Evolutionary conservation across 2,329 filamentous ascomycete genomes (phyloP).

Genomic region (Metarhizium brunneum): DNA sequence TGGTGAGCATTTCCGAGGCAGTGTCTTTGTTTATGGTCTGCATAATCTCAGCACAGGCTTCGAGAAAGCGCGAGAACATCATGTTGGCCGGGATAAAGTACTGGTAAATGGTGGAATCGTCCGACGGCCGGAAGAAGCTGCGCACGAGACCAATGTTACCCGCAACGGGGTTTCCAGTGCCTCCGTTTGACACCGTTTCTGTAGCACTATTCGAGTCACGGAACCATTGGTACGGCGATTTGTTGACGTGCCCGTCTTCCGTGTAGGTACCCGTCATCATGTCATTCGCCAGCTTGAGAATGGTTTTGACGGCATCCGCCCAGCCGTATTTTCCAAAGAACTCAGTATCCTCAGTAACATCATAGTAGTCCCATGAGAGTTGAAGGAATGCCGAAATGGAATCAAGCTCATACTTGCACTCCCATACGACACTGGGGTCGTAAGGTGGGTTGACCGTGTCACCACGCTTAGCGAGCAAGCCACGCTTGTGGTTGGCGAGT

Average conservation of each 20-base stretch:
- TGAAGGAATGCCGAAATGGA: constrained; percentile 81
- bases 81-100: constrained; percentile 87
- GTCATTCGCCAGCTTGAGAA: constrained; percentile 59
- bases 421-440: constrained; percentile 66
- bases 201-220: constrained; percentile 64
- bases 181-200: constrained; percentile 70
- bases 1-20: constrained; percentile 44
- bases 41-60: constrained; percentile 37
- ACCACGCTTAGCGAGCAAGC: constrained; percentile 16
- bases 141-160: constrained; percentile 73
- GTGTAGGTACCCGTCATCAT: constrained; percentile 71
- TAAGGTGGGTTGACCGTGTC: constrained; percentile 56
- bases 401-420: constrained; percentile 95
- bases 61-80: constrained; percentile 63
- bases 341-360: constrained; percentile 58
- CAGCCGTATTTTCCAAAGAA: constrained; percentile 69
- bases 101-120: constrained; percentile 78
- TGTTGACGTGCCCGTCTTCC: constrained; percentile 43
- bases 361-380: constrained; percentile 71
- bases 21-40: constrained; percentile 37
- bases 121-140: constrained; percentile 82
- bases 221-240: constrained; percentile 64
- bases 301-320: constrained; percentile 59
- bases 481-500: constrained; percentile 11
- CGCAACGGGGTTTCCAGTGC: constrained; percentile 71